Conservation (phyloP, 331 rosid genomes). For the Arachis monticola region DNA sequence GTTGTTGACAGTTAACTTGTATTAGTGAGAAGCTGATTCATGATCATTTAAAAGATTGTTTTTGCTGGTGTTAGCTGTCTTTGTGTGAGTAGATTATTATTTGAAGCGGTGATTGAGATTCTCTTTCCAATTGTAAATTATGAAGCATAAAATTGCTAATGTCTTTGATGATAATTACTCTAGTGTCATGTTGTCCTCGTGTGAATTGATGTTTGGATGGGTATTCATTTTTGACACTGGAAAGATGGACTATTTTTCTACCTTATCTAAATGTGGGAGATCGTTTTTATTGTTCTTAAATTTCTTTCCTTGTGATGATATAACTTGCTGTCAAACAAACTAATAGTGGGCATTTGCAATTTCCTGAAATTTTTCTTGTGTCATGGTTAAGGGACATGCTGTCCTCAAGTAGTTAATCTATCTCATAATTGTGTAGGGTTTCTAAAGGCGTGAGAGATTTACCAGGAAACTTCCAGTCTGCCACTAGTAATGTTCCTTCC, state of each 20-base stretch:
- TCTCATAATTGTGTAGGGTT: conserved; percentile 58
- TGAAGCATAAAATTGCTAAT: conserved; percentile 9
- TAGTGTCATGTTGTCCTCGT: conserved; percentile 17
- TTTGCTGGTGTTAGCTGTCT: not conserved
- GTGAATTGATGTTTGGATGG: conserved; percentile 17
- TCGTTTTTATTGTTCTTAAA: conserved; percentile 9
- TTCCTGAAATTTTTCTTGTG: conserved; percentile 7
- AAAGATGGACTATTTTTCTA: conserved; percentile 16
- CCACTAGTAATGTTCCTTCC: conserved; percentile 87
- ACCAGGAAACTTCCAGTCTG: conserved; percentile 88
- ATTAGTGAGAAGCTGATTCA: not conserved
- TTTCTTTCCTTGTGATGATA: conserved; percentile 20
- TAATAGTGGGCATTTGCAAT: conserved; percentile 9
- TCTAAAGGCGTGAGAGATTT: conserved; percentile 95
- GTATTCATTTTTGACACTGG: conserved; percentile 25
- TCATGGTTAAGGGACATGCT: conserved; percentile 36
- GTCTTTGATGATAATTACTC: conserved; percentile 17
- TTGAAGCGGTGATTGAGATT: conserved; percentile 5
- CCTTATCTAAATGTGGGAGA: conserved; percentile 28
- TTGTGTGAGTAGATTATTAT: not conserved
- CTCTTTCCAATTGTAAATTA: conserved; percentile 15
- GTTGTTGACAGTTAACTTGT: not conserved
- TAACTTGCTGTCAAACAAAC: conserved; percentile 20
- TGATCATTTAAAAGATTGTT: not conserved
- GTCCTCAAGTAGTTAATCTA: conserved; percentile 27